phyloP scores from a whole-genome alignment of 164 flowering plant species.

The Houttuynia cordata region DNA sequence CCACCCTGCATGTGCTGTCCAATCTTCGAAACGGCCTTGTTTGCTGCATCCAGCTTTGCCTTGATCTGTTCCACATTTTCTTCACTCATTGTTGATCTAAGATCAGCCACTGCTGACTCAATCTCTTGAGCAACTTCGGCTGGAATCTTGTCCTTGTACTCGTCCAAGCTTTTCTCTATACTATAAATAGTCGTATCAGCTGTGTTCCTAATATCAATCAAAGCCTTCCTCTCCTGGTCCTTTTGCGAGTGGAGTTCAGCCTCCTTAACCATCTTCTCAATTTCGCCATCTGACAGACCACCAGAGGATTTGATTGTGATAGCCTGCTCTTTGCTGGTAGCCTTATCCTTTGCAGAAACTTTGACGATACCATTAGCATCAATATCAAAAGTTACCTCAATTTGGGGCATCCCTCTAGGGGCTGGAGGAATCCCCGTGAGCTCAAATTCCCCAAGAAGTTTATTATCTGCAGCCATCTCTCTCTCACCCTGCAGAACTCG shows the following conservation, averaged over 20 bases:
- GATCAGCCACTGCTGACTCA: slow-evolving; percentile 19
- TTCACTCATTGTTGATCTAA: slow-evolving; percentile 19
- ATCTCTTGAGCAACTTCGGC: slow-evolving; percentile 14
- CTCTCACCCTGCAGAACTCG: slow-evolving; percentile 26
- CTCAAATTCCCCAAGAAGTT: slow-evolving; percentile 23
- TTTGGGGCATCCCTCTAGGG: slow-evolving; percentile 24
- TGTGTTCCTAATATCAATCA: slow-evolving; percentile 22
- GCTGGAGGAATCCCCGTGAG: slow-evolving; percentile 27
- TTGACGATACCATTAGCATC: slow-evolving; percentile 32
- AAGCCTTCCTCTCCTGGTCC: slow-evolving; percentile 20
- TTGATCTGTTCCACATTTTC: slow-evolving; percentile 22
- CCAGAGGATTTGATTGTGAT: slow-evolving; percentile 27
- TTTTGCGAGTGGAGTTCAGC: slow-evolving; percentile 25
- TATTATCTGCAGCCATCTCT: slow-evolving; percentile 23
- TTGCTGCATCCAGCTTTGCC: slow-evolving; percentile 22
- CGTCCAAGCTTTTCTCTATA: slow-evolving; percentile 21
- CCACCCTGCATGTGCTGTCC: slow-evolving; percentile 24
- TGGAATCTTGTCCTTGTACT: slow-evolving; percentile 25
- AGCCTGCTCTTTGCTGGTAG: slow-evolving; percentile 22
- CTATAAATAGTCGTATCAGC: slow-evolving; percentile 27
- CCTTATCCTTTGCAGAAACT: slow-evolving; percentile 23
- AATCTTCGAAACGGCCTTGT: slow-evolving; percentile 25
- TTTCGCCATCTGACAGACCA: slow-evolving; percentile 25
- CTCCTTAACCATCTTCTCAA: slow-evolving; percentile 12
- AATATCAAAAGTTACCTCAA: slow-evolving; percentile 23